Conservation (phyloP, 179 eudicot genomes). For the Silene vulgaris region DNA sequence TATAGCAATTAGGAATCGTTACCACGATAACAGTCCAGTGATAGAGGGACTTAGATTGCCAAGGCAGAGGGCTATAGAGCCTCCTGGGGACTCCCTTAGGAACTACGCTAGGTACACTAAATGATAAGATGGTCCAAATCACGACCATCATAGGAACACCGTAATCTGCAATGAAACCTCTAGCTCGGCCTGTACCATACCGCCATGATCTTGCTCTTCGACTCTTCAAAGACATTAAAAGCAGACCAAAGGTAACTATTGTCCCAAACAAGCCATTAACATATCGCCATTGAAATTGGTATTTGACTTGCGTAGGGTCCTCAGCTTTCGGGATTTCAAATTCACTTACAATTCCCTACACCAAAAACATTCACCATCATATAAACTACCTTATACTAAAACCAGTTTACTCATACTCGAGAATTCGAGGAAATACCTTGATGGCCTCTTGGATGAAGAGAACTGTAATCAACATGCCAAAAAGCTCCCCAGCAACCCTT, state of each 20-base stretch:
- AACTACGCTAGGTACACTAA: conserved; percentile 36
- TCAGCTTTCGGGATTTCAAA: conserved; percentile 34
- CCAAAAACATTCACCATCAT: conserved; percentile 6
- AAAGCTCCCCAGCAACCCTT: conserved; percentile 62
- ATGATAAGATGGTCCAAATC: conserved; percentile 49
- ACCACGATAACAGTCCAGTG: conserved; percentile 60
- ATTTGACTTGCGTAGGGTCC: conserved; percentile 25
- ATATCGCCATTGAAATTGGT: conserved; percentile 52
- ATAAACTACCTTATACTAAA: neutral
- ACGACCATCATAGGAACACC: conserved; percentile 64
- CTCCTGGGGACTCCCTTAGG: conserved; percentile 61
- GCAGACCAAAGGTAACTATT: conserved; percentile 44
- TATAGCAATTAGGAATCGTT: conserved; percentile 6
- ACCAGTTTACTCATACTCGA: too few relatives aligned
- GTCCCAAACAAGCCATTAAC: conserved; percentile 48
- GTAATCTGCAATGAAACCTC: conserved; percentile 56
- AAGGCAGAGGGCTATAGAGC: conserved; percentile 54
- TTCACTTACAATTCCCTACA: conserved; percentile 54
- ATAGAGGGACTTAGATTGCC: conserved; percentile 44
- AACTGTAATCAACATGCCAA: conserved; percentile 61
- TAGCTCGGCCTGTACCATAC: conserved; percentile 45
- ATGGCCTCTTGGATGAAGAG: conserved; percentile 62
- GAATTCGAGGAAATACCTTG: conserved; percentile 34
- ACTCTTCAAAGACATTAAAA: conserved; percentile 43
- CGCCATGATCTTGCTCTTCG: conserved; percentile 57